Percentiles rank a stretch among this genome's conserved stretches.
Conservation (phyloP, 2,329 filamentous ascomycete species). For the Aspergillus fischeri region DNA sequence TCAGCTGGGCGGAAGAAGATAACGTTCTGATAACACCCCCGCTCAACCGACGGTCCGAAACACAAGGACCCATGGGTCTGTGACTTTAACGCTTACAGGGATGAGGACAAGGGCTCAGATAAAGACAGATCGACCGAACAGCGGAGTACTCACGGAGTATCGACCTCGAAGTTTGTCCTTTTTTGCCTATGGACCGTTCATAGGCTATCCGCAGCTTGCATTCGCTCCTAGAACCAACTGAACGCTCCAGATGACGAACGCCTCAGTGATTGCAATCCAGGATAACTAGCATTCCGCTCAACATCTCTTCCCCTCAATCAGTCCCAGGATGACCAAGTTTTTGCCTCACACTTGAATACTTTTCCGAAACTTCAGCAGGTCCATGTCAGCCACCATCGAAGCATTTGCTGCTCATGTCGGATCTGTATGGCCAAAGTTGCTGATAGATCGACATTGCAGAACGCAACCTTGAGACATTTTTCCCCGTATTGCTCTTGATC, state of each 20-base stretch:
- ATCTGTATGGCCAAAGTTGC: constrained; percentile 3
- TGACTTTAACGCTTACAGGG: not conserved
- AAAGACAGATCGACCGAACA: not conserved
- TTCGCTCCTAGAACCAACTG: not conserved
- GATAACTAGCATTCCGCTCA: not conserved
- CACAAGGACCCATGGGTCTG: constrained; percentile 9
- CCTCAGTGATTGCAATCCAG: not conserved
- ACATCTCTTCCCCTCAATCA: not conserved
- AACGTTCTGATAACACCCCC: not conserved
- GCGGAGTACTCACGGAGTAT: not conserved
- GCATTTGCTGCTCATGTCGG: constrained; percentile 1
- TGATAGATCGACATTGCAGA: constrained; percentile 13
- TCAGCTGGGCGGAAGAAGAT: not conserved
- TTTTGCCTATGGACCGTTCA: not conserved
- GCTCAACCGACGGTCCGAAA: constrained; percentile 5
- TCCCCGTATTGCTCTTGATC: constrained; percentile 7
- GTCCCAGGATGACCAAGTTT: not conserved
- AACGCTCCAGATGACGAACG: not conserved
- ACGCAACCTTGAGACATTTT: constrained; percentile 6
- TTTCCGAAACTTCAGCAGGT: not conserved
- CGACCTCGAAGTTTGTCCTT: not conserved
- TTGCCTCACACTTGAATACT: not conserved
- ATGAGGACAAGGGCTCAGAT: not conserved
- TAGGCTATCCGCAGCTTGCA: not conserved
- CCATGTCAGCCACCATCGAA: not conserved